Percentiles rank a stretch among this genome's conserved stretches.
Evolutionary conservation across 2,329 filamentous ascomycete genomes (phyloP).

Genomic region (Leptosphaerulina australis): DNA sequence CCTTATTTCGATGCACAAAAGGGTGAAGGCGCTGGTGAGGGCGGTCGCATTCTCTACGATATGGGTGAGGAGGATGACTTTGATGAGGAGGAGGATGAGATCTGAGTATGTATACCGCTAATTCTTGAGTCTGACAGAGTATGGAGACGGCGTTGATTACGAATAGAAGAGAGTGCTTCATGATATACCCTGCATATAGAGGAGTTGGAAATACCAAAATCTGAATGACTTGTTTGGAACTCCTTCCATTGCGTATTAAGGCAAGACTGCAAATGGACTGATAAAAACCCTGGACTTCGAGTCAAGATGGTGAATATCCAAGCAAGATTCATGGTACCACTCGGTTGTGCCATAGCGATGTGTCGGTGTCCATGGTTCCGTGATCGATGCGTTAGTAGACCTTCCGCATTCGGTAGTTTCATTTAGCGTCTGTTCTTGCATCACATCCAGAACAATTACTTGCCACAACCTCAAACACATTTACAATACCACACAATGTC

Average conservation of each 20-base stretch:
- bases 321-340: no score
- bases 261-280: no score
- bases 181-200: slow-evolving; percentile 10
- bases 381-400: background rate
- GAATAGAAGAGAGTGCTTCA: background rate
- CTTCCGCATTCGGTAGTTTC: background rate
- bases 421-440: slow-evolving; percentile 2
- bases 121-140: background rate
- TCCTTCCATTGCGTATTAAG: background rate
- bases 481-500: slow-evolving; percentile 23
- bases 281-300: no score
- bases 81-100: slow-evolving; percentile 94
- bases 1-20: slow-evolving; percentile 98
- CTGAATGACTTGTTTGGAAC: background rate
- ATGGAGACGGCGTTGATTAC: slow-evolving; percentile 1
- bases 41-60: slow-evolving; percentile 92
- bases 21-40: slow-evolving; percentile 71
- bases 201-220: background rate
- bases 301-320: no score
- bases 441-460: background rate
- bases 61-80: slow-evolving; percentile 98
- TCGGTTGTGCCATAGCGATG: no score
- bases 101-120: slow-evolving; percentile 54
- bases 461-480: slow-evolving; percentile 1
- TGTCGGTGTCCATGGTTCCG: background rate